Percentiles rank a stretch among this genome's conserved stretches.
Evolutionary conservation across 305 asterid species (phyloP).

Genomic region (Andrographis paniculata): DNA sequence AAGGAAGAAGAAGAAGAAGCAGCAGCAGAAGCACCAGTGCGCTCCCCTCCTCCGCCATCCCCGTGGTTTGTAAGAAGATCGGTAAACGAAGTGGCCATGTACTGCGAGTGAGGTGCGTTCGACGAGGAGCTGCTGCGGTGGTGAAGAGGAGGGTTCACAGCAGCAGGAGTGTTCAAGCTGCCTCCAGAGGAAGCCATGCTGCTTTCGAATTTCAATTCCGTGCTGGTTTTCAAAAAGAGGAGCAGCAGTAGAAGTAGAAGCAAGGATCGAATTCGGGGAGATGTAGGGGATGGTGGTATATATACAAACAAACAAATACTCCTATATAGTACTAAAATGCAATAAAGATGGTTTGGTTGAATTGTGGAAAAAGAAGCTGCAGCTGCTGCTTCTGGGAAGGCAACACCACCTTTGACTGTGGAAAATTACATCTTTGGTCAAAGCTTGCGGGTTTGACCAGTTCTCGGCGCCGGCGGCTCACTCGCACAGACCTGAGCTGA

Average conservation of each 20-base stretch:
- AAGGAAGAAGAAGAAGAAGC: too few species aligned
- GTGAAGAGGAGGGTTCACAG: neutral
- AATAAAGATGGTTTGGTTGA: slow-evolving; percentile 13
- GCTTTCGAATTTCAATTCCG: too few species aligned
- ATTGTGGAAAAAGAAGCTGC: neutral
- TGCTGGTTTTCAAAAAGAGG: too few species aligned
- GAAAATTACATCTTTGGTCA: slow-evolving; percentile 42
- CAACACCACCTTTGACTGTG: slow-evolving; percentile 39
- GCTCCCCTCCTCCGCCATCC: slow-evolving; percentile 11
- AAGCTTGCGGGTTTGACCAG: slow-evolving; percentile 60
- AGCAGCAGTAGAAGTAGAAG: too few species aligned
- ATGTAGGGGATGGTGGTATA: too few species aligned
- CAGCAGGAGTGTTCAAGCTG: slow-evolving; percentile 28
- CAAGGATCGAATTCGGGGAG: too few species aligned
- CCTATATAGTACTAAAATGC: too few species aligned
- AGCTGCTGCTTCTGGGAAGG: slow-evolving; percentile 43
- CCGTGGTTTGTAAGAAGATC: slow-evolving; percentile 23
- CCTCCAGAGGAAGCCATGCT: slow-evolving; percentile 64
- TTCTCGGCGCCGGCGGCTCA: slow-evolving; percentile 69
- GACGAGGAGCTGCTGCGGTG: slow-evolving; percentile 13
- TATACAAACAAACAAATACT: too few species aligned
- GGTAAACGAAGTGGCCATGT: slow-evolving; percentile 20
- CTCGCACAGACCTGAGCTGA: neutral
- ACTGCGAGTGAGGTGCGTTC: neutral
- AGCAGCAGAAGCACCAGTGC: too few species aligned